Conservation (phyloP, 371 early-diverging fungal genomes). For the Apophysomyces trapeziformis region DNA sequence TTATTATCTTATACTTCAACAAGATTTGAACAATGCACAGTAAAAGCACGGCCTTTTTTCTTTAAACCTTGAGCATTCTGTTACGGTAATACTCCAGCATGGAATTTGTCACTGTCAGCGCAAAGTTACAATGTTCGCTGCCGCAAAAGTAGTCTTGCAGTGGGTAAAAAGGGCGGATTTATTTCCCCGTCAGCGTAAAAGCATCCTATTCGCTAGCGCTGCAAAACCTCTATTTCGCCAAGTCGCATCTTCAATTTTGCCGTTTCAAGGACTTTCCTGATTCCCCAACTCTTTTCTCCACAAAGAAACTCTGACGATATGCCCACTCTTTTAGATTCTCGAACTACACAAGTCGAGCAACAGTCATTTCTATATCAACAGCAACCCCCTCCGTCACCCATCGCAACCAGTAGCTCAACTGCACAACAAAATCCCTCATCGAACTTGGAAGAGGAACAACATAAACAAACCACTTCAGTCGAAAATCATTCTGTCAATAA, state of each 20-base stretch:
- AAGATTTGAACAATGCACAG: too few relatives aligned
- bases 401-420: conserved; percentile 13
- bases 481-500: conserved; percentile 7
- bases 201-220: too few relatives aligned
- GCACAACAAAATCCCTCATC: conserved; percentile 11
- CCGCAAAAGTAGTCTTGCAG: too few relatives aligned
- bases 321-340: conserved; percentile 17
- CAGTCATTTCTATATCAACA: conserved; percentile 17
- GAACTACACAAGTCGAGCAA: conserved; percentile 12
- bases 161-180: too few relatives aligned
- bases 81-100: too few relatives aligned
- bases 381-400: conserved; percentile 14
- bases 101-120: too few relatives aligned
- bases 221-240: too few relatives aligned
- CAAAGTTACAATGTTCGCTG: too few relatives aligned
- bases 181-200: too few relatives aligned
- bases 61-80: too few relatives aligned
- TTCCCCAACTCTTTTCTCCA: background rate
- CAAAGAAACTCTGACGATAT: background rate
- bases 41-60: too few relatives aligned
- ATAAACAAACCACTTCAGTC: conserved; percentile 3
- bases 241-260: conserved; percentile 4
- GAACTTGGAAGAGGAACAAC: conserved; percentile 13
- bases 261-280: background rate
- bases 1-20: too few relatives aligned